Base-by-base conservation (phyloP, 768 basidiomycete species). In the Trametes cubensis region DNA sequence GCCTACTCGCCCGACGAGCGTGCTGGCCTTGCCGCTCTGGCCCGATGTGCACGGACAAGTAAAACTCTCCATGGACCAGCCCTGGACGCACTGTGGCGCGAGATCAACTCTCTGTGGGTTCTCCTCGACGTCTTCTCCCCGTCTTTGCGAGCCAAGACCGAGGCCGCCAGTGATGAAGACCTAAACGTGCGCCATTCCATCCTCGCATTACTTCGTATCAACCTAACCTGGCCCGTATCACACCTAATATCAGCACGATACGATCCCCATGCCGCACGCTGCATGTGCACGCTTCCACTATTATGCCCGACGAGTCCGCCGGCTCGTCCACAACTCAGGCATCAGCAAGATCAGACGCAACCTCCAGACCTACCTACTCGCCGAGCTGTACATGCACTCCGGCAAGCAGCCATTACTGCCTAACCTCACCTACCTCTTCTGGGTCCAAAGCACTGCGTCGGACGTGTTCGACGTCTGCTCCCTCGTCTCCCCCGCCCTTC, bases 51-150 rank as follows among this genome's bases (percentile, higher is more conserved):
- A 18, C 15, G 58, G n/a, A 15, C 50, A 1, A 52, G 58, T 25
- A 51, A 38, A 18, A n/a, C 26, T 10, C 20, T 59, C 26, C 38
- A n/a, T 45, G 58, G 30, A n/a, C 58, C 58, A 15, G 58, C 58
- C 0, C 21, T 44, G 8, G 49, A 52, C 13, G n/a, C 52, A 1
- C 50, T 59, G 0, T 59, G 58, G 58, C 58, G 58, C 4, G 49
- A 59, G 20, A 20, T 59, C 25, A 50, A 59, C 42, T 59, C 58
- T 20, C 7, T 59, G 2, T 28, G 28, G 20, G 49, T 52, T 39
- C 6, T 59, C 15, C 21, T 52, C 26, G 41, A 47, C 20, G 58
- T 52, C n/a, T 34, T 52, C 8, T 23, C 58, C 11, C 34, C 57
- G 8, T 28, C 25, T 18, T 4, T 49, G 47, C 34, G 15, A 20